Percentiles rank a stretch among this genome's conserved stretches.
Evolutionary conservation across 352 stramenopile genomes (phyloP).

Genomic region (Pythium brassicae): DNA sequence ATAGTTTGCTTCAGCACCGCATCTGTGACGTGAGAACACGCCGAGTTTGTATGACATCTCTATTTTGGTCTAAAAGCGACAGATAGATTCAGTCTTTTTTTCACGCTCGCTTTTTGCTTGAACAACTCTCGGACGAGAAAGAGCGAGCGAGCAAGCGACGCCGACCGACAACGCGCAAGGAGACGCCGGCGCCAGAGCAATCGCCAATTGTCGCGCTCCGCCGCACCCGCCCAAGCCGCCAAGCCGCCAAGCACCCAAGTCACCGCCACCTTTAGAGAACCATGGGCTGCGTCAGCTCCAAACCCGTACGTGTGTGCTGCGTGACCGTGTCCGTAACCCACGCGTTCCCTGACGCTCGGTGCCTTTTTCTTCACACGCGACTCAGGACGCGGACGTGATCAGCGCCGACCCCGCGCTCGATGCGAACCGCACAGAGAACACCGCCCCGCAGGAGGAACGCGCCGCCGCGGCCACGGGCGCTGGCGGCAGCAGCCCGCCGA

Average conservation of each 20-base stretch:
- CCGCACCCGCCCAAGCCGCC: conserved; percentile 11
- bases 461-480: background rate
- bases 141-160: background rate
- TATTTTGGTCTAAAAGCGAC: background rate
- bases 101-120: too few relatives aligned
- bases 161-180: background rate
- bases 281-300: conserved; percentile 79
- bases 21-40: conserved; percentile 14
- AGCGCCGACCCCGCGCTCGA: conserved; percentile 33
- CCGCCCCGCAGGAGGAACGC: conserved; percentile 16
- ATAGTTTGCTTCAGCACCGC: background rate
- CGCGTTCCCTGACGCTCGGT: background rate
- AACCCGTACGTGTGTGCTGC: conserved; percentile 34
- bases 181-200: background rate
- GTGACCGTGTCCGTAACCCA: background rate
- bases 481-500: conserved; percentile 21
- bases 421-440: conserved; percentile 26
- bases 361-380: conserved; percentile 1
- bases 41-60: conserved; percentile 1
- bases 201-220: conserved; percentile 9
- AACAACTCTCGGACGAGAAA: too few relatives aligned
- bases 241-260: background rate
- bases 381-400: conserved; percentile 35
- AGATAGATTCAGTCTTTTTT: conserved; percentile 6
- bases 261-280: conserved; percentile 1